Evolutionary conservation across 164 flowering plant species (phyloP), one percentile per base, ranked within the genome.

Genomic region (Annona cherimola): DNA sequence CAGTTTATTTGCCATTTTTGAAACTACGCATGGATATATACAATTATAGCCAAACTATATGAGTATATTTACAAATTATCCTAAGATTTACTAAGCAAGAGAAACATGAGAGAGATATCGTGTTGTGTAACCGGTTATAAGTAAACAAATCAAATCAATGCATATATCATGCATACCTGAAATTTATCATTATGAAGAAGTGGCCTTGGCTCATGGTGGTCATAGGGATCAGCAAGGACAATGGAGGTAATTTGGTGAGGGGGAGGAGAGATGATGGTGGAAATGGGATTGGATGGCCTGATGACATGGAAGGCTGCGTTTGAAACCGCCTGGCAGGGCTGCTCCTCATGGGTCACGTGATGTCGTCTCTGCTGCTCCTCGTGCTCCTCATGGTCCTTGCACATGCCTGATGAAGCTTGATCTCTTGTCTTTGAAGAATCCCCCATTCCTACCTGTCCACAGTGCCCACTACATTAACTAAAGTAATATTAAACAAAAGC

Each of bases 241-340:
- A 89, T 79, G 78, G 91, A 82, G 69, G 87, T 74, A 69, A 81
- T 86, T 57, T 85, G 85, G 55, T 82, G 67, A 3, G 6, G 84
- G 54, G 92, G 88, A 20, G 96, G 88, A 67, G 94, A 72, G 60
- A 91, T 86, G 71, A 90, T 86, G 75, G 87, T 79, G 40, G 97
- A 88, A 76, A 89, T 84, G 35, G 97, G 83, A 77, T 84, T 87
- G 14, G 92, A 81, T 61, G 97, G 97, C 76, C 86, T 82, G 84
- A 79, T 89, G 72, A 90, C 79, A 76, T 94, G 91, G 83, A 83
- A 92, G 18, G 94, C 90, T 7, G 94, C 68, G 5, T 86, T 77
- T 35, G 91, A 79, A 42, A 80, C 73, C 41, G 71, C 78, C 43
- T 73, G 81, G 41, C 71, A 78, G 18, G 69, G 79, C 39, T 70